These are phyloP conservation scores for Cicer bijugum DNA, from an alignment of 306 rosid species.

Conservation along the genomic window DNA sequence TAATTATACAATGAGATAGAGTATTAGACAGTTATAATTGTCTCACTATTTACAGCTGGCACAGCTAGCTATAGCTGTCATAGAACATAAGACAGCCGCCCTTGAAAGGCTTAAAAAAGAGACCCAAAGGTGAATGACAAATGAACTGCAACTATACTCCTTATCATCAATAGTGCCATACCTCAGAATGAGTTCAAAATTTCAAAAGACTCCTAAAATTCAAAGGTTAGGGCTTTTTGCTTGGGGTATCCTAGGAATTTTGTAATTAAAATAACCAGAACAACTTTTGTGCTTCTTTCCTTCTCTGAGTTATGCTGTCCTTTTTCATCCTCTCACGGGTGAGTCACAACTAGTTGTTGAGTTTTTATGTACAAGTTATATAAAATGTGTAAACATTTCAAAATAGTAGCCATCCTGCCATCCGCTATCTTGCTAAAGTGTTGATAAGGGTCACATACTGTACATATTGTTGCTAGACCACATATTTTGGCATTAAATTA, in stretches of 20 bases:
- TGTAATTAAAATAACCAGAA: neutral
- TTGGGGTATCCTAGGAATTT: neutral
- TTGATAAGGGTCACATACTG: neutral
- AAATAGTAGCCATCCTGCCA: neutral
- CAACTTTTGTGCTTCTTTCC: neutral
- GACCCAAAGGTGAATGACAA: too few relatives aligned
- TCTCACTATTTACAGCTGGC: too few relatives aligned
- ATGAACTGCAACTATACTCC: too few relatives aligned
- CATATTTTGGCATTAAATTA: conserved; percentile 15
- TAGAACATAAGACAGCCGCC: too few relatives aligned
- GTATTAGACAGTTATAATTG: too few relatives aligned
- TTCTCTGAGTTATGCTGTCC: neutral
- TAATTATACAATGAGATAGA: too few relatives aligned
- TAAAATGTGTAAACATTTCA: neutral
- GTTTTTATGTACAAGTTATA: neutral
- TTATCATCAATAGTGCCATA: neutral
- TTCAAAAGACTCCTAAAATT: neutral
- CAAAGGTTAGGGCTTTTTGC: neutral
- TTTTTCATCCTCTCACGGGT: neutral
- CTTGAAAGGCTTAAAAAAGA: too few relatives aligned
- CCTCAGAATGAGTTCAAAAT: neutral
- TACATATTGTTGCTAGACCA: conserved; percentile 5
- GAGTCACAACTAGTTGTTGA: conserved; percentile 1
- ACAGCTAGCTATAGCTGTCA: too few relatives aligned
- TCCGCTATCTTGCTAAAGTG: neutral